phyloP scores from a whole-genome alignment of 768 basidiomycete species.

The Suillus spraguei region DNA sequence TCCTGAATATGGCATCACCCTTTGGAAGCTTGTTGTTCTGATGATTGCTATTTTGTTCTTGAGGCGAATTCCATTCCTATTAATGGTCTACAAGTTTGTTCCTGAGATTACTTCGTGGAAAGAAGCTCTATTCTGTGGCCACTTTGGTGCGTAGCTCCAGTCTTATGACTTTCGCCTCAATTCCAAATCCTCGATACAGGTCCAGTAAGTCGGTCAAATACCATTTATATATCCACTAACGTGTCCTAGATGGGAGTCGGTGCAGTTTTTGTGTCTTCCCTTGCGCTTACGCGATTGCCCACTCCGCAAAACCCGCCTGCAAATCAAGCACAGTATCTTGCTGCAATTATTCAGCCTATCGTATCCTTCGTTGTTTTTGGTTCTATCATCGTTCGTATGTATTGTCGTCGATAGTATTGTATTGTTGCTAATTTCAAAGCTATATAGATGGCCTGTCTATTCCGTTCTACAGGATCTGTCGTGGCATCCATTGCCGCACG shows the following conservation, averaged over 20 bases:
- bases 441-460: conserved; percentile 62
- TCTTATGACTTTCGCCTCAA: too few species aligned
- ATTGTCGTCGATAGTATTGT: not conserved
- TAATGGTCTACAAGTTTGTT: conserved; percentile 82
- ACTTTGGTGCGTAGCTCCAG: conserved; percentile 66
- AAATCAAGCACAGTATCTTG: too few species aligned
- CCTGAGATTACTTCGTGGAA: conserved; percentile 86
- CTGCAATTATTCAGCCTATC: too few species aligned
- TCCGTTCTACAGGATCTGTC: conserved; percentile 61
- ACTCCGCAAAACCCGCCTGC: too few species aligned
- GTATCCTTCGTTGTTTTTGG: too few species aligned
- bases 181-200: too few species aligned
- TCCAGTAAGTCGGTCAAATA: too few species aligned
- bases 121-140: conserved; percentile 89
- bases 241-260: too few species aligned
- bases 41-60: conserved; percentile 69
- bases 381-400: too few species aligned
- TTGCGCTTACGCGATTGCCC: too few species aligned
- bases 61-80: conserved; percentile 34
- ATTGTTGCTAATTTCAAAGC: not conserved
- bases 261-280: too few species aligned
- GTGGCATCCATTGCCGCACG: conserved; percentile 46
- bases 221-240: too few species aligned
- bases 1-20: conserved; percentile 59
- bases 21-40: conserved; percentile 73